Evolutionary conservation across 306 rosid genomes (phyloP), one percentile per base, ranked within the genome.

Genomic region (Rosa persica): DNA sequence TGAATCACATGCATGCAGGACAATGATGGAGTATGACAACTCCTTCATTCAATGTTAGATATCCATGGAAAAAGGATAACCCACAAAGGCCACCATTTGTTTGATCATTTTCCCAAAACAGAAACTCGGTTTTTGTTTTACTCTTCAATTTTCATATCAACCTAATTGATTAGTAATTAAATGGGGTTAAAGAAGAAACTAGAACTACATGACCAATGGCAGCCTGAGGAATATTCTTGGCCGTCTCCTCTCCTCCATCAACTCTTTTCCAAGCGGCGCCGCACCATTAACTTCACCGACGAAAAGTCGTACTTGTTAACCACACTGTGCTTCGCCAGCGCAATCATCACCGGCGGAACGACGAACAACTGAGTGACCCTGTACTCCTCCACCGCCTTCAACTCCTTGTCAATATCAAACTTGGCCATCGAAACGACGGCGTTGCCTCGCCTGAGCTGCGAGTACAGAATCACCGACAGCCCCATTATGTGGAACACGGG

Each of bases 401-500:
- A 20, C 54, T 52, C 73, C 73, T 23, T 22, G 52, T 22, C 36
- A 15, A 68, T 68, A 5, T 68, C 20, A 13, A 68, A 68, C 73
- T 68, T 43, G 9, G 20, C 36, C 73, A 68, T 68, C 38, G 54
- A 43, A 68, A 68, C 54, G 54, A 68, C 54, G 36, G 73, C 54
- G 38, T 68, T 68, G 3, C 73, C 54, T 5, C 54, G 72, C 74
- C 71, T 72, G 43, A 86, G 81, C 76, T 86, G 88, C 44, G 86
- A 55, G 51, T 88, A 82, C 19, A 67, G 5, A 46, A 78, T 46
- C 13, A 76, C 36, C 2, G 74, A 66, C 0, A 88, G 82, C 52
- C 92, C 90, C 30, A 78, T 64, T 19, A 80, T 83, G 43, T 89
- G 90, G 22, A 69, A 78, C 90, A 89, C 85, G 4, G 87, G 90